Percentiles rank a stretch among this genome's conserved stretches.
Conservation (phyloP, 2,329 filamentous ascomycete species). For the Phaeosphaeriaceae sp. region DNA sequence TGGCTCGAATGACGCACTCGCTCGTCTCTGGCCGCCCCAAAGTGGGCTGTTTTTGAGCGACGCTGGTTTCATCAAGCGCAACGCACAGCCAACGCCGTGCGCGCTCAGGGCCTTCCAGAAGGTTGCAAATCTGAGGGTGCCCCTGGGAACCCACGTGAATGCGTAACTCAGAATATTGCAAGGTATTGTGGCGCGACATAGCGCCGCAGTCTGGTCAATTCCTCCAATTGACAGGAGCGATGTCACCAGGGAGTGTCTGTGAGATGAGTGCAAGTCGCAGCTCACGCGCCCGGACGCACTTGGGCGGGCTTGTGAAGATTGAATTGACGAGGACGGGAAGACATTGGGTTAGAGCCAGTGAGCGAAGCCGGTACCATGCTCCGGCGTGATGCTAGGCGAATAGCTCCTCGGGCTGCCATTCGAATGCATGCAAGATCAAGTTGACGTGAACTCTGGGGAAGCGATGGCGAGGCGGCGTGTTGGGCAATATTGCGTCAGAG, state of each 20-base stretch:
- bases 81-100: constrained; percentile 17
- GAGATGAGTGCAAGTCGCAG: constrained; percentile 9
- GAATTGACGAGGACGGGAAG: neutral
- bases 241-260: constrained; percentile 6
- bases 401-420: neutral
- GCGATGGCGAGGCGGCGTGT: neutral
- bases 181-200: constrained; percentile 1
- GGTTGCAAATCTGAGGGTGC: constrained; percentile 10
- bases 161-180: constrained; percentile 9
- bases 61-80: constrained; percentile 43
- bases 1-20: constrained; percentile 39
- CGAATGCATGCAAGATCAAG: neutral
- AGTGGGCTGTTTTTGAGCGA: constrained; percentile 18
- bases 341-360: neutral
- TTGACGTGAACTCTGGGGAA: neutral
- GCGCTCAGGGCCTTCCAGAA: constrained; percentile 24
- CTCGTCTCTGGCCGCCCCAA: constrained; percentile 18
- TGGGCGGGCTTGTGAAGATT: neutral
- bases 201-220: constrained; percentile 5
- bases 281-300: neutral
- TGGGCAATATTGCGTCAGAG: constrained; percentile 9
- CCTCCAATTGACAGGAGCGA: neutral
- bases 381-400: neutral
- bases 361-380: neutral
- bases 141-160: constrained; percentile 21